A percentile compares a stretch with the other conserved stretches of the same genome.
These are phyloP conservation scores for Teratosphaeria epicoccoides DNA, from an alignment of 2,329 filamentous ascomycete species.

Conservation along the genomic window DNA sequence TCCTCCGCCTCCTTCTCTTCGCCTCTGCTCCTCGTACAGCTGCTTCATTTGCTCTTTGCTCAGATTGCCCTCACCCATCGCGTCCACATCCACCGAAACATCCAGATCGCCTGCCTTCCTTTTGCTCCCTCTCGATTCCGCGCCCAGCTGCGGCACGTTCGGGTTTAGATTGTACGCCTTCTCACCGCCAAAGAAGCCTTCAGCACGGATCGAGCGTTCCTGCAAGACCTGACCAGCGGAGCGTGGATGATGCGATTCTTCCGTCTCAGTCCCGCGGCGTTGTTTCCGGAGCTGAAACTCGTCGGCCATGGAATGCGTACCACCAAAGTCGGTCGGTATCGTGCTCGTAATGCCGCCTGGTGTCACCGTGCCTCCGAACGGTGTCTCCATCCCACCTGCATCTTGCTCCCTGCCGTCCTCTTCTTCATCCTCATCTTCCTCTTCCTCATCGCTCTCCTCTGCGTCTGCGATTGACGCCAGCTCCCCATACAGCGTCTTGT, in stretches of 20 bases:
- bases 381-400: conserved; percentile 57
- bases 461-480: conserved; percentile 62
- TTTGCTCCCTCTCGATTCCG: conserved; percentile 73
- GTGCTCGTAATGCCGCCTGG: conserved; percentile 70
- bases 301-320: conserved; percentile 65
- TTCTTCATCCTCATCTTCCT: conserved; percentile 58
- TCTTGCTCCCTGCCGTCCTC: conserved; percentile 58
- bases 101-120: conserved; percentile 87
- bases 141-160: conserved; percentile 63
- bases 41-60: conserved; percentile 73
- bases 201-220: conserved; percentile 72
- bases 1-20: conserved; percentile 47
- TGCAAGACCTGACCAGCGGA: conserved; percentile 83
- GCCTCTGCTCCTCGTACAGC: conserved; percentile 63
- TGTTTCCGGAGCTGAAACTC: conserved; percentile 89
- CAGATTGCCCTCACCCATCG: conserved; percentile 65
- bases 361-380: conserved; percentile 58
- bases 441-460: conserved; percentile 47
- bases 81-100: conserved; percentile 79
- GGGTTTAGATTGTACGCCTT: conserved; percentile 74
- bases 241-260: conserved; percentile 63
- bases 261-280: conserved; percentile 74
- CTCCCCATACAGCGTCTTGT: conserved; percentile 85
- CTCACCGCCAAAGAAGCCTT: conserved; percentile 94
- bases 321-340: conserved; percentile 68